phyloP scores from a whole-genome alignment of 352 stramenopile species.

The Halophytophthora batemanensis region DNA sequence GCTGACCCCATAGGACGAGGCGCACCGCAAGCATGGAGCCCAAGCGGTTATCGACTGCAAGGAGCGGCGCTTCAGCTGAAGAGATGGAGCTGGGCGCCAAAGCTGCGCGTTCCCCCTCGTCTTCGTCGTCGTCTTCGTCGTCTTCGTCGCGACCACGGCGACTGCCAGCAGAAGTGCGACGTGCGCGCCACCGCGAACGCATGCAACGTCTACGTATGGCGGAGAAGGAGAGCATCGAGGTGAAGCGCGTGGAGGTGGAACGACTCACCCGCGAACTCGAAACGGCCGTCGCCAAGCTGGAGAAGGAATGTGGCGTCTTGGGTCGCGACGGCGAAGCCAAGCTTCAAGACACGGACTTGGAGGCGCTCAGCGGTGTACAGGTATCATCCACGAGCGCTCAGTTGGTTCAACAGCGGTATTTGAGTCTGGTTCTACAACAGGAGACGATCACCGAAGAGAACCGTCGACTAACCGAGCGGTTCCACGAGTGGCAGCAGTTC shows the following conservation, averaged over 20 bases:
- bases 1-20: too few relatives aligned
- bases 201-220: constrained; percentile 40
- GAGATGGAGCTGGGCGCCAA: too few relatives aligned
- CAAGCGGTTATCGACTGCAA: too few relatives aligned
- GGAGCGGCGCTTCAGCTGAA: too few relatives aligned
- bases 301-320: constrained; percentile 1
- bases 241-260: constrained; percentile 35
- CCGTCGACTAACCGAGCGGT: constrained; percentile 18
- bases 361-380: constrained; percentile 9
- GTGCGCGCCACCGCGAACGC: constrained; percentile 31
- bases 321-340: constrained; percentile 2
- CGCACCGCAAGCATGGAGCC: too few relatives aligned
- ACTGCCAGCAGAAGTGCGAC: constrained; percentile 21
- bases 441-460: constrained; percentile 25
- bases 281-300: constrained; percentile 13
- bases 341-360: too few relatives aligned
- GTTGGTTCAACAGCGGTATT: constrained; percentile 26
- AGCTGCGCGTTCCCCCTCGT: too few relatives aligned
- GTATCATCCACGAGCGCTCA: constrained; percentile 12
- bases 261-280: constrained; percentile 25
- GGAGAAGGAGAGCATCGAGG: constrained; percentile 32
- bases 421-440: constrained; percentile 29
- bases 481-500: constrained; percentile 21
- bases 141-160: too few relatives aligned
- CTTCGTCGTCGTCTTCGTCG: too few relatives aligned